Conservation (phyloP, 495 filamentous ascomycete species). For the Tetracladium setigerum region DNA sequence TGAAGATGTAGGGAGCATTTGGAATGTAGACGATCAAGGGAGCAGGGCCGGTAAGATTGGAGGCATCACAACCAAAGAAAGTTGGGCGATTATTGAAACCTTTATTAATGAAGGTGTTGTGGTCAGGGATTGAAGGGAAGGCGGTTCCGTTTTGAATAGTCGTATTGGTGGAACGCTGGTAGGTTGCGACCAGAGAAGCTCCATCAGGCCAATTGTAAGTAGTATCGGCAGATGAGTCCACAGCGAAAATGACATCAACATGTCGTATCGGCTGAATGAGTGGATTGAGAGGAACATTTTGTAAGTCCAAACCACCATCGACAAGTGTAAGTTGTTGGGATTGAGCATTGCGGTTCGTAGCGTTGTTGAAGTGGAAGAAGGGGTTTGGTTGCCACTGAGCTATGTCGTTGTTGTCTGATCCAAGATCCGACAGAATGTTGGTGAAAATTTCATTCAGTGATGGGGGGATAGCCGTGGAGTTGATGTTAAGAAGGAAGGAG, state of each 20-base stretch:
- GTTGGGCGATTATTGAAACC: conserved; percentile 79
- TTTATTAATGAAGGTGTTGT: conserved; percentile 79
- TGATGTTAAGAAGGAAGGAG: conserved; percentile 54
- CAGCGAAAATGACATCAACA: conserved; percentile 88
- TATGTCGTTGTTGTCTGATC: conserved; percentile 61
- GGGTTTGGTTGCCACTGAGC: conserved; percentile 80
- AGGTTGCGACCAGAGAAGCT: conserved; percentile 73
- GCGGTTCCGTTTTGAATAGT: conserved; percentile 60
- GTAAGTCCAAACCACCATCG: conserved; percentile 79
- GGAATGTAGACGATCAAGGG: conserved; percentile 89
- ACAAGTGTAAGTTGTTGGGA: conserved; percentile 61
- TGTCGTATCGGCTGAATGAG: conserved; percentile 70
- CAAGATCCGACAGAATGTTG: conserved; percentile 46
- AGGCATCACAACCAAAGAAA: conserved; percentile 84
- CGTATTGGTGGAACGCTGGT: conserved; percentile 57
- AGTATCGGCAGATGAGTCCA: conserved; percentile 83
- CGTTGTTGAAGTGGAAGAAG: conserved; percentile 63
- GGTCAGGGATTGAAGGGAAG: conserved; percentile 77
- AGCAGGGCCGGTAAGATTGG: conserved; percentile 48
- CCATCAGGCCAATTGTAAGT: conserved; percentile 77
- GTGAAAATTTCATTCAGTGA: conserved; percentile 43
- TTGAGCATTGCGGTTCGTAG: conserved; percentile 50
- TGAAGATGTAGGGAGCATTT: conserved; percentile 68
- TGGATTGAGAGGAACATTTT: conserved; percentile 85
- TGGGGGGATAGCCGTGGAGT: conserved; percentile 42